phyloP scores from a whole-genome alignment of 73 alveolate genomes.

The Paramecium sonneborni region DNA sequence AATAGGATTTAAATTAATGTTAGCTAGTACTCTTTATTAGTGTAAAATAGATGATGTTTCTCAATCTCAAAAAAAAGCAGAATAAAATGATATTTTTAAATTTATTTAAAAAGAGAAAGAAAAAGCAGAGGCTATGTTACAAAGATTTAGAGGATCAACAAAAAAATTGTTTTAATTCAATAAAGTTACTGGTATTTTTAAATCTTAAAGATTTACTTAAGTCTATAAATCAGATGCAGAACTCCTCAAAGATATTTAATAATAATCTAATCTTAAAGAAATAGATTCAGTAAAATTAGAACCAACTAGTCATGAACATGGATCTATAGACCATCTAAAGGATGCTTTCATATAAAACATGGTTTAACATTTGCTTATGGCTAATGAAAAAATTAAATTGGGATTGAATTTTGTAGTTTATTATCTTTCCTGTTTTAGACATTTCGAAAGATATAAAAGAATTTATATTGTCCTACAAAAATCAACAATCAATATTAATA shows the following conservation, averaged over 20 bases:
- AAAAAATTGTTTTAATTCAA: neutral
- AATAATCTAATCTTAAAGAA: neutral
- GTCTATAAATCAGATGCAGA: slow-evolving; percentile 7
- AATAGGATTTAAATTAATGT: neutral
- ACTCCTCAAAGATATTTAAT: neutral
- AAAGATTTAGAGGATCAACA: neutral
- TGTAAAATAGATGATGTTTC: neutral
- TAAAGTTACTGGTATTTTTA: slow-evolving; percentile 13
- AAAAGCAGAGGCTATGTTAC: slow-evolving; percentile 26
- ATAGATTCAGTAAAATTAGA: slow-evolving; percentile 5
- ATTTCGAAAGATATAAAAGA: neutral
- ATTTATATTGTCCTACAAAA: neutral
- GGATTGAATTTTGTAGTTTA: neutral
- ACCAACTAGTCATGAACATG: slow-evolving; percentile 1
- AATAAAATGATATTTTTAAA: neutral
- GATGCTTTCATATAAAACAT: neutral
- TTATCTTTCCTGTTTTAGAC: slow-evolving; percentile 17
- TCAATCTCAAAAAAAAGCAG: neutral
- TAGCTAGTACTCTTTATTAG: neutral
- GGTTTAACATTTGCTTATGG: neutral
- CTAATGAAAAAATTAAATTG: neutral
- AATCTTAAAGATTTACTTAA: neutral
- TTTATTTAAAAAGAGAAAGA: neutral
- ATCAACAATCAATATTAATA: neutral
- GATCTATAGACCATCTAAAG: neutral